Evolutionary conservation across 176 grass and related monocot genomes (phyloP).

Genomic region (Eragrostis curvula): DNA sequence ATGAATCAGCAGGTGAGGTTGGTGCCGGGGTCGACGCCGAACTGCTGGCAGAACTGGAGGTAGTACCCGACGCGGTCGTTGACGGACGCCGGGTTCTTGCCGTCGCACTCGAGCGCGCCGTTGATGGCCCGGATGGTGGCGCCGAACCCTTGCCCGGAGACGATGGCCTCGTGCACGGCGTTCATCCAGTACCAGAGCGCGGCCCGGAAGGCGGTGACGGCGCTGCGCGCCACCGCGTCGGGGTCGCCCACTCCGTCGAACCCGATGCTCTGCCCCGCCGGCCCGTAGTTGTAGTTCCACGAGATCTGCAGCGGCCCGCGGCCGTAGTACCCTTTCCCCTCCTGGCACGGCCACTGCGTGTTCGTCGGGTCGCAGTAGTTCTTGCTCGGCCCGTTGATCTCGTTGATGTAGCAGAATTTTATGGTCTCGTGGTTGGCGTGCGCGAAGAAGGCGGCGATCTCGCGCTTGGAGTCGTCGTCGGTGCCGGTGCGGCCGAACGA

Average conservation of each 20-base stretch:
- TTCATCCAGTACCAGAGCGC: conserved; percentile 90
- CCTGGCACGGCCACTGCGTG: conserved; percentile 64
- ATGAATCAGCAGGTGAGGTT: conserved; percentile 70
- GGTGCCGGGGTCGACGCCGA: conserved; percentile 72
- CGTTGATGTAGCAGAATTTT: conserved; percentile 94
- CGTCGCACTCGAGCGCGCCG: conserved; percentile 69
- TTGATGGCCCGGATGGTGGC: conserved; percentile 69
- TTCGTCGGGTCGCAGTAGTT: conserved; percentile 69
- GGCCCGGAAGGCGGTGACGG: conserved; percentile 64
- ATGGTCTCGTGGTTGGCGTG: conserved; percentile 85
- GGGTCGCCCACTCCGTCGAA: conserved; percentile 81
- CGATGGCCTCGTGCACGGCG: conserved; percentile 55
- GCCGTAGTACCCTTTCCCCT: conserved; percentile 81
- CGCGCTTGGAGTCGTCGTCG: conserved; percentile 73
- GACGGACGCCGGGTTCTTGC: conserved; percentile 54
- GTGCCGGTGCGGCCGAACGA: conserved; percentile 61
- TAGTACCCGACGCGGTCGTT: conserved; percentile 66
- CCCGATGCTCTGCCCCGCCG: conserved; percentile 75
- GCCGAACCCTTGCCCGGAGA: conserved; percentile 62
- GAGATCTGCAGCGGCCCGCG: conserved; percentile 80
- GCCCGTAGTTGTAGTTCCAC: conserved; percentile 95
- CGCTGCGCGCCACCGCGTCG: conserved; percentile 71
- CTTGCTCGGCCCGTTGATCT: conserved; percentile 78
- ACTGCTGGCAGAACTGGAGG: conserved; percentile 74
- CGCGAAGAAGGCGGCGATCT: conserved; percentile 89